Conservation (phyloP, 495 filamentous ascomycete species). For the Extremus antarcticus region DNA sequence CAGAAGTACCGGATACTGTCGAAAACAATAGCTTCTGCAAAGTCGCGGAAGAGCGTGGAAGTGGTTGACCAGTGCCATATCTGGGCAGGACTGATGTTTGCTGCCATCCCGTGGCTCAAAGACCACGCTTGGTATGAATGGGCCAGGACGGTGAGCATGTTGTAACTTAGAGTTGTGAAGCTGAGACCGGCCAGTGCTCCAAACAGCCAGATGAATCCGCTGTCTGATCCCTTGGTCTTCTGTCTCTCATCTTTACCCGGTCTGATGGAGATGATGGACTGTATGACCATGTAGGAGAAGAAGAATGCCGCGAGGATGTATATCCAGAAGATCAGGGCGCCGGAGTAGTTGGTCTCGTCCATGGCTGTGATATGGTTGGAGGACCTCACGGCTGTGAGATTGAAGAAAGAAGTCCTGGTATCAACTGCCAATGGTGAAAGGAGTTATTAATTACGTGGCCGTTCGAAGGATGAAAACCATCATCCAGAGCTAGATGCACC, state of each 20-base stretch:
- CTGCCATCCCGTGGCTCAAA: neutral
- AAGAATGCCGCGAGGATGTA: conserved; percentile 18
- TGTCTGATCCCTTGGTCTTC: neutral
- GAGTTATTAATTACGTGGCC: too few species aligned
- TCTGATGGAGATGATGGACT: conserved; percentile 2
- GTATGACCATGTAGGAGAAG: conserved; percentile 8
- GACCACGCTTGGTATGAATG: conserved; percentile 11
- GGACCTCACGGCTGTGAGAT: neutral
- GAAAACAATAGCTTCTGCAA: conserved; percentile 14
- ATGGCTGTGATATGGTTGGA: neutral
- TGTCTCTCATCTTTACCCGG: neutral
- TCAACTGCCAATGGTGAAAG: too few species aligned
- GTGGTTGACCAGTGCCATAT: conserved; percentile 13
- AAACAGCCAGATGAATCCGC: conserved; percentile 1
- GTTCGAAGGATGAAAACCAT: neutral
- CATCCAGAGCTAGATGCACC: too few species aligned
- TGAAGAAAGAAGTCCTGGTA: neutral
- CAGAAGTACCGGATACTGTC: conserved; percentile 6
- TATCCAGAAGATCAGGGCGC: conserved; percentile 16
- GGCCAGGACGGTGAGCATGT: conserved; percentile 19
- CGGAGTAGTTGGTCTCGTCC: neutral
- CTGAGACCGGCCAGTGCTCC: conserved; percentile 11
- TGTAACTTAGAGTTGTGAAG: conserved; percentile 13
- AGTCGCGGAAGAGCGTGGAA: conserved; percentile 17
- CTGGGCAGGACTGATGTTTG: neutral